phyloP scores from a whole-genome alignment of 2,329 filamentous ascomycete genomes.

The Acrocalymma vagum region DNA sequence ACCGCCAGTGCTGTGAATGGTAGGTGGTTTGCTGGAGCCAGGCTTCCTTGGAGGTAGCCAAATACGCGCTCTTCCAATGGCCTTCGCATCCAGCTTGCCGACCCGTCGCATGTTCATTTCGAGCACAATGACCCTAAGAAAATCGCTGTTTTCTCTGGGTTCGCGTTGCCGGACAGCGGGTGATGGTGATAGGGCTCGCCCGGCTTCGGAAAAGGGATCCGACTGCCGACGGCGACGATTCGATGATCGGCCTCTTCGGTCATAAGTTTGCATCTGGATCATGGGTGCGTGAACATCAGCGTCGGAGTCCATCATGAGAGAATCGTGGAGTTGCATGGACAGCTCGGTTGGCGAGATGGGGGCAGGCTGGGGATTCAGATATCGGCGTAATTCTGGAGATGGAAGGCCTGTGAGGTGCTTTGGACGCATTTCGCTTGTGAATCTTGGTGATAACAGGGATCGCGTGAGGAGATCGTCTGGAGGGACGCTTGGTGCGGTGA shows the following conservation, averaged over 20 bases:
- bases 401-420: constrained; percentile 62
- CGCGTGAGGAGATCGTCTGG: constrained; percentile 68
- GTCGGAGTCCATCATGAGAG: constrained; percentile 43
- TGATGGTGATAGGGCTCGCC: constrained; percentile 49
- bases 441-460: constrained; percentile 65
- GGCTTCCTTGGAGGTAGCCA: constrained; percentile 67
- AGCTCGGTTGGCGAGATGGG: constrained; percentile 47
- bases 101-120: constrained; percentile 74
- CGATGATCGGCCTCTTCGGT: constrained; percentile 45
- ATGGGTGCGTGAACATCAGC: constrained; percentile 58
- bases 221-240: constrained; percentile 29
- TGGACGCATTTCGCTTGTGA: constrained; percentile 69
- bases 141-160: constrained; percentile 69
- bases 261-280: constrained; percentile 71
- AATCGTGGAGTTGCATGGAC: constrained; percentile 50
- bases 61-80: constrained; percentile 63
- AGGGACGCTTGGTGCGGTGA: constrained; percentile 61
- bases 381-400: constrained; percentile 65
- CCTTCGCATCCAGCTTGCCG: constrained; percentile 67
- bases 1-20: constrained; percentile 29
- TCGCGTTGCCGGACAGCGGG: constrained; percentile 66
- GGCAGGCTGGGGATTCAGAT: constrained; percentile 64
- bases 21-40: constrained; percentile 34
- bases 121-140: constrained; percentile 69
- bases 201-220: constrained; percentile 54